A percentile compares a stretch with the other conserved stretches of the same genome.
phyloP scores from a whole-genome alignment of 2,329 filamentous ascomycete genomes.

The Claviceps capensis region DNA sequence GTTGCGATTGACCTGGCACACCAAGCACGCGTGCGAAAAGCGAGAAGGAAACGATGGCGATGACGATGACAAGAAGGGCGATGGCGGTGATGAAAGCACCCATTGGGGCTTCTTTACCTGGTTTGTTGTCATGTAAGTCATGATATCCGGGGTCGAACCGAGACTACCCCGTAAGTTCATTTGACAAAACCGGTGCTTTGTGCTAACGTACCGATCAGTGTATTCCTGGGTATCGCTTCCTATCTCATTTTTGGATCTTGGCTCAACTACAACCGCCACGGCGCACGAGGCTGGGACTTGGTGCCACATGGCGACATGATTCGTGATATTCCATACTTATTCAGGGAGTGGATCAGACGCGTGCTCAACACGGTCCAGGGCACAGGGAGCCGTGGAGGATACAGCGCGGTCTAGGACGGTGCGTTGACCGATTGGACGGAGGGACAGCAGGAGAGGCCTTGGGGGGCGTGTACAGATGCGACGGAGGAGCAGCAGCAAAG shows the following conservation, averaged over 20 bases:
- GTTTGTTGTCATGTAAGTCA: conserved; percentile 78
- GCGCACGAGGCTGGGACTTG: conserved; percentile 87
- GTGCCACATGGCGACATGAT: conserved; percentile 87
- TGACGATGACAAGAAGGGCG: conserved; percentile 19
- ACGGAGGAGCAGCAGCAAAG: neutral
- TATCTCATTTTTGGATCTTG: conserved; percentile 97
- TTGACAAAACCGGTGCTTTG: neutral
- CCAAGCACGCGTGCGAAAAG: conserved; percentile 70
- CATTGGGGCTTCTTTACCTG: conserved; percentile 97
- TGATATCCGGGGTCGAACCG: neutral
- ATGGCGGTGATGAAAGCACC: conserved; percentile 31
- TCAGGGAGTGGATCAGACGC: conserved; percentile 75
- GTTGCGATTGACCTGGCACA: conserved; percentile 70
- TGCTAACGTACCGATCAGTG: conserved; percentile 30
- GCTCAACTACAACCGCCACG: conserved; percentile 97
- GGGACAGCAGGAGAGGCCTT: neutral
- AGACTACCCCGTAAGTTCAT: no score
- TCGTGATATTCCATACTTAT: conserved; percentile 78
- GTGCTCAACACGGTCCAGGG: conserved; percentile 77
- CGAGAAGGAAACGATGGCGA: conserved; percentile 30
- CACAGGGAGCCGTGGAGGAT: conserved; percentile 72
- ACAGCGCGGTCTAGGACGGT: conserved; percentile 66
- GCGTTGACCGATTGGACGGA: neutral
- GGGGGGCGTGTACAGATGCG: neutral
- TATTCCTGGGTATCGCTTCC: conserved; percentile 71